Conservation (phyloP, 1,284 basidiomycete genomes). For the Trichosporon faecale region DNA sequence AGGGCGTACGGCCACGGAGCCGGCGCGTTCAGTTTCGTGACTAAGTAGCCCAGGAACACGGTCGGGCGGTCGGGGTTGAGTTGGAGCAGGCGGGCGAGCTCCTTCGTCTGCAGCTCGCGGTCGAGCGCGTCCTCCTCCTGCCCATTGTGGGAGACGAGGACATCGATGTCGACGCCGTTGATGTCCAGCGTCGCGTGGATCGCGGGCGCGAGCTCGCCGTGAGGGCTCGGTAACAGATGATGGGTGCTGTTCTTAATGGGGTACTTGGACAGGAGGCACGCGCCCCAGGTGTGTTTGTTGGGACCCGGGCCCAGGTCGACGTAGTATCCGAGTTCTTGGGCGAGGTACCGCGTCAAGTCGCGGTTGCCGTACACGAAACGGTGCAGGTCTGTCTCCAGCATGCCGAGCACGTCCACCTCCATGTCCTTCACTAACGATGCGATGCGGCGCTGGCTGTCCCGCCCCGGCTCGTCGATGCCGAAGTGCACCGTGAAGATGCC, state of each 20-base stretch:
- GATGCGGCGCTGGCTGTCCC: constrained; percentile 78
- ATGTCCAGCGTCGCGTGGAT: constrained; percentile 85
- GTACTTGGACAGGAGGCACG: constrained; percentile 80
- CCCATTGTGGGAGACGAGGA: constrained; percentile 86
- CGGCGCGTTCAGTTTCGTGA: constrained; percentile 69
- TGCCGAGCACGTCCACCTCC: constrained; percentile 70
- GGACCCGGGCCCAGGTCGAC: constrained; percentile 75
- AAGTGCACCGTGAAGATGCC: constrained; percentile 94
- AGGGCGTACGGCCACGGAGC: constrained; percentile 82
- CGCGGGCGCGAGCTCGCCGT: constrained; percentile 82
- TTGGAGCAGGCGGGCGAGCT: constrained; percentile 75
- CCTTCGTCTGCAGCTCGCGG: constrained; percentile 79
- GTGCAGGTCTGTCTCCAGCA: constrained; percentile 82
- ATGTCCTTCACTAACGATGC: constrained; percentile 72
- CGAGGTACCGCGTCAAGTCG: constrained; percentile 74
- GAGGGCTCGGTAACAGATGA: constrained; percentile 81
- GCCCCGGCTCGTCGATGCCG: constrained; percentile 74
- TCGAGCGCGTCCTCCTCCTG: constrained; percentile 90
- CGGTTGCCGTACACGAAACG: constrained; percentile 84
- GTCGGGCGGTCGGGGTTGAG: constrained; percentile 70
- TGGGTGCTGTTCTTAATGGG: constrained; percentile 87
- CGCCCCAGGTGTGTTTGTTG: constrained; percentile 89
- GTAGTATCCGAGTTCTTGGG: constrained; percentile 75
- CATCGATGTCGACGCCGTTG: constrained; percentile 71
- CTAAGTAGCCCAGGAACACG: constrained; percentile 79